Evolutionary conservation across 2,329 filamentous ascomycete species (phyloP), one percentile per base, ranked within the genome.

Genomic region (Xylaria sp.): DNA sequence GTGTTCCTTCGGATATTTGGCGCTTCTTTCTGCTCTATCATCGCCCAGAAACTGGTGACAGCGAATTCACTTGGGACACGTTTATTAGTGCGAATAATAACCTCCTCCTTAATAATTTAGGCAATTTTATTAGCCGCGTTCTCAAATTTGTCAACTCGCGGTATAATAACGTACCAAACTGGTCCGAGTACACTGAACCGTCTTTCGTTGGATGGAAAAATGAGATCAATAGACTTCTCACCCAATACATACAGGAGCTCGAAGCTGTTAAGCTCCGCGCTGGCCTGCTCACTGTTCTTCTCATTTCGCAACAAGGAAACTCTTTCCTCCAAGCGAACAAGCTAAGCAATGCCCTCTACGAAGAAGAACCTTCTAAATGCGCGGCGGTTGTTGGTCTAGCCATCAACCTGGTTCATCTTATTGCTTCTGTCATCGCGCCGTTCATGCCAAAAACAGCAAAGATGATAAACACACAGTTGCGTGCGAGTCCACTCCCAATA

Each of bases 401-500:
- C 53, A 20, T 68, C 58, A 66, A 68, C 47, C 62, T 68, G n/a
- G 63, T 64, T 22, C 58, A 66, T 25, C 66, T 65, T n/a, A 44
- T 66, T 38, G 63, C 66, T 27, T 57, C 62, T n/a, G 29, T 68
- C 33, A 22, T 66, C 33, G 59, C 63, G 47, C 66, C 63, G 38
- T 68, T 45, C 27, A 68, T 68, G 66, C 66, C 66, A 15, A 59
- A 63, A 22, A 68, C 63, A 36, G 66, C 63, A 38, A 57, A 60
- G 20, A 60, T 54, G 9, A 68, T 68, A 27, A 62, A 66, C 25
- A 59, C 36, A 49, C 63, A 66, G 63, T 59, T 68, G 27, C 15
- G 61, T 20, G 58, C 63, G n/a, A 54, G 60, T 33, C 63, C 54
- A 53, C 54, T 66, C 17, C 59, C 58, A 51, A 68, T 68, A 20